A percentile compares a stretch with the other conserved stretches of the same genome.
Evolutionary conservation across 176 grass and related monocot genomes (phyloP).

Genomic region (Musa troglodytarum): DNA sequence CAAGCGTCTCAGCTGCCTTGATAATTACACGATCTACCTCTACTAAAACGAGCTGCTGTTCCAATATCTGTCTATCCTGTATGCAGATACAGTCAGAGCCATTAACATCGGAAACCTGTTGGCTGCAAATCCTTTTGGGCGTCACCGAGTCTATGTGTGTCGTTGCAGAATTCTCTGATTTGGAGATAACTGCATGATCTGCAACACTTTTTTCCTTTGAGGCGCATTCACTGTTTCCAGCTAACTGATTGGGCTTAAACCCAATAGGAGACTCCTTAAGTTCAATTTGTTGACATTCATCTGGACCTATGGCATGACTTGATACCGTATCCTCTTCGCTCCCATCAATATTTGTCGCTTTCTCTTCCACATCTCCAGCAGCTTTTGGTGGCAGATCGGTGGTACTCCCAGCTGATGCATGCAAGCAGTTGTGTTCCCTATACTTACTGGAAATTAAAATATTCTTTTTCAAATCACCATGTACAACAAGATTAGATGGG

Average conservation of each 20-base stretch:
- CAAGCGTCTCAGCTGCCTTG: constrained; percentile 57
- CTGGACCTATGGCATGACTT: constrained; percentile 17
- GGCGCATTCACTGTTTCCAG: constrained; percentile 8
- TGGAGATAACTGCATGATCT: neutral
- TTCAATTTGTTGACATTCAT: constrained; percentile 5
- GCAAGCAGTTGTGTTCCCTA: constrained; percentile 39
- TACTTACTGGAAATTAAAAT: constrained; percentile 18
- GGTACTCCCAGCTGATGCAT: constrained; percentile 37
- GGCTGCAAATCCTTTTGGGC: neutral
- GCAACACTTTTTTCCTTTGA: neutral
- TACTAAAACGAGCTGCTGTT: constrained; percentile 13
- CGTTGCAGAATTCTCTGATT: neutral
- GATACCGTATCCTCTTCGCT: constrained; percentile 42
- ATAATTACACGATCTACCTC: constrained; percentile 22
- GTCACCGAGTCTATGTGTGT: neutral
- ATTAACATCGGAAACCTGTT: constrained; percentile 7
- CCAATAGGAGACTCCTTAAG: constrained; percentile 10
- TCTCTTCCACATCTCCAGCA: constrained; percentile 14
- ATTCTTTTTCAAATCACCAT: constrained; percentile 24
- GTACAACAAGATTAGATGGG: neutral
- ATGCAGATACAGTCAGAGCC: constrained; percentile 9
- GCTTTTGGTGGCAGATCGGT: constrained; percentile 25
- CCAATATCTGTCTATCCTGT: constrained; percentile 2
- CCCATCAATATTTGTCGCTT: constrained; percentile 17
- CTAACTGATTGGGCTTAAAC: constrained; percentile 13